A percentile compares a stretch with the other conserved stretches of the same genome.
Conservation (phyloP, 2,329 filamentous ascomycete genomes). For the Erysiphe pulchra region DNA sequence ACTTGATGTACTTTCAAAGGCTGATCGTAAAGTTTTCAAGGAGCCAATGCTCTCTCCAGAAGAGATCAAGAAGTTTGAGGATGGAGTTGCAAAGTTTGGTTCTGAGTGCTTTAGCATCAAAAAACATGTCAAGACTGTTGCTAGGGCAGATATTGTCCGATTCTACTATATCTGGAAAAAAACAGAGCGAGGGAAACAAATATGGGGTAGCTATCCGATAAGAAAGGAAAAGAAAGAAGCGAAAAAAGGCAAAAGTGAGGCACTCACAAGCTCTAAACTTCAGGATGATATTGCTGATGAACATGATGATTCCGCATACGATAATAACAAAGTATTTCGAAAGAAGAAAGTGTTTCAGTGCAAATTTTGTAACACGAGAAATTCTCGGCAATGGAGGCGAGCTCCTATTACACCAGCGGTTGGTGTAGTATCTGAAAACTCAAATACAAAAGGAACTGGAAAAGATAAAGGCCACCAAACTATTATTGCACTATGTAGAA, state of each 20-base stretch:
- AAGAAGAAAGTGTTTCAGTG: constrained; percentile 73
- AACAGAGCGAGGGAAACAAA: constrained; percentile 53
- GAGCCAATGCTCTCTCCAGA: constrained; percentile 57
- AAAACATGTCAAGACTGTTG: constrained; percentile 62
- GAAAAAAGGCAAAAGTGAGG: constrained; percentile 42
- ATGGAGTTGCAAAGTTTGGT: constrained; percentile 69
- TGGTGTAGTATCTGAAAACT: constrained; percentile 39
- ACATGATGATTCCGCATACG: constrained; percentile 85
- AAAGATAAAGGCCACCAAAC: constrained; percentile 58
- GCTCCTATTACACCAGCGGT: constrained; percentile 56
- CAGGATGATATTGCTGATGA: constrained; percentile 84
- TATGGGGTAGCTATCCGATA: constrained; percentile 75
- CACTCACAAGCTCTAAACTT: constrained; percentile 27
- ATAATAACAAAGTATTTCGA: constrained; percentile 50
- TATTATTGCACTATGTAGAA: constrained; percentile 62
- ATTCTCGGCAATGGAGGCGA: constrained; percentile 72
- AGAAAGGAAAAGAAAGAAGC: constrained; percentile 78
- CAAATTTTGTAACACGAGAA: constrained; percentile 68
- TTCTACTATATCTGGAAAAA: constrained; percentile 99
- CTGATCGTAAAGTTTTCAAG: constrained; percentile 49
- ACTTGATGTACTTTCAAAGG: constrained; percentile 38
- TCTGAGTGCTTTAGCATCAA: constrained; percentile 70
- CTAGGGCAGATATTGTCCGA: constrained; percentile 57
- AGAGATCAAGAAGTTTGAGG: constrained; percentile 77
- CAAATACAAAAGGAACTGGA: constrained; percentile 27